Evolutionary conservation across 2,329 filamentous ascomycete genomes (phyloP).

Genomic region (Aspergillus sp.): DNA sequence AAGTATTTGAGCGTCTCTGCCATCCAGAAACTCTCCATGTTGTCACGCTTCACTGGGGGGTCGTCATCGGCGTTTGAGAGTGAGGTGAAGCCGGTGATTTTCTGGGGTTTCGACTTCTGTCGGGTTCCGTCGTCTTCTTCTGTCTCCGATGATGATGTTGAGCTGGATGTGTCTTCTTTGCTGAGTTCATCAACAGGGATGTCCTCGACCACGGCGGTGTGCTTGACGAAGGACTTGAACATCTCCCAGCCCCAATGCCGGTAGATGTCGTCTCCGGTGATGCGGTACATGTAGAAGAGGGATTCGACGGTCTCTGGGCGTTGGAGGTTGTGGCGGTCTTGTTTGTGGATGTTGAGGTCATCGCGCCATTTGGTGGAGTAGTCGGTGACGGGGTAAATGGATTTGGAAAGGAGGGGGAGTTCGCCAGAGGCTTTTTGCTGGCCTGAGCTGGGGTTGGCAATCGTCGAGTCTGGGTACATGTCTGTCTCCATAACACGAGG

Average conservation of each 20-base stretch:
- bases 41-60: constrained; percentile 72
- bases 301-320: constrained; percentile 96
- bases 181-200: constrained; percentile 19
- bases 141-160: no score
- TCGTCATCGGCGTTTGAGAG: constrained; percentile 72
- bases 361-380: constrained; percentile 60
- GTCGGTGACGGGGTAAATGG: constrained; percentile 34
- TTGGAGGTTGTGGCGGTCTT: constrained; percentile 91
- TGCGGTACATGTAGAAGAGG: constrained; percentile 97
- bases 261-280: constrained; percentile 86
- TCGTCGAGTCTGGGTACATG: constrained; percentile 36
- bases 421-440: constrained; percentile 31
- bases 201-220: constrained; percentile 74
- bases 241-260: constrained; percentile 98
- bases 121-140: neutral
- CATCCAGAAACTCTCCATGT: constrained; percentile 99
- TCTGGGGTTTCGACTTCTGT: constrained; percentile 2
- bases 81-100: constrained; percentile 71
- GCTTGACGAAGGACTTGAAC: constrained; percentile 86
- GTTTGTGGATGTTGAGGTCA: constrained; percentile 76
- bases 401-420: constrained; percentile 35
- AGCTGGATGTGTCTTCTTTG: constrained; percentile 11
- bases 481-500: constrained; percentile 59
- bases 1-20: constrained; percentile 98
- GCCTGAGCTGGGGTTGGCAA: constrained; percentile 31